A percentile compares a stretch with the other conserved stretches of the same genome.
phyloP scores from a whole-genome alignment of 441 rosid genomes.

The Rhodomyrtus psidioides region DNA sequence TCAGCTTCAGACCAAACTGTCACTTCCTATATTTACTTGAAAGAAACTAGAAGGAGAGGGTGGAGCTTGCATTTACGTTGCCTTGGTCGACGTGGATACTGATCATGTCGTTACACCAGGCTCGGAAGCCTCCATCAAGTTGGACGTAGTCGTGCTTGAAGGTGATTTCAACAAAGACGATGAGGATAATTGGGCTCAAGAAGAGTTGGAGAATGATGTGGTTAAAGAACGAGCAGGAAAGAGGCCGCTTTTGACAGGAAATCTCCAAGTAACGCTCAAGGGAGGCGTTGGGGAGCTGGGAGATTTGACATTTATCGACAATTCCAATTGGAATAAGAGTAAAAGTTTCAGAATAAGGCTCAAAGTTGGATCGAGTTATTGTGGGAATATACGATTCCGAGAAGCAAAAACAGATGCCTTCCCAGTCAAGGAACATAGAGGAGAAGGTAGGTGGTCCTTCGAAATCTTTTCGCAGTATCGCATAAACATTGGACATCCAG shows the following conservation, averaged over 20 bases:
- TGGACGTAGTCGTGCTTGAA: too few relatives aligned
- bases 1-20: too few relatives aligned
- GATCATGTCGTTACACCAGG: too few relatives aligned
- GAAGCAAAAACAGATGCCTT: background rate
- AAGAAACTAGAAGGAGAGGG: too few relatives aligned
- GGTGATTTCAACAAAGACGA: too few relatives aligned
- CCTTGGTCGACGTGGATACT: too few relatives aligned
- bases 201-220: too few relatives aligned
- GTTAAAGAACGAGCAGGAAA: too few relatives aligned
- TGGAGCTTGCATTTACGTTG: too few relatives aligned
- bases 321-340: background rate
- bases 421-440: background rate
- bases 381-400: background rate
- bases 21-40: too few relatives aligned
- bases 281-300: background rate
- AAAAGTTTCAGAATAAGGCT: background rate
- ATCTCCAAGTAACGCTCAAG: background rate
- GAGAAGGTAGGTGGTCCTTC: background rate
- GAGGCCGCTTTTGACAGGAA: background rate
- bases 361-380: background rate
- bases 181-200: too few relatives aligned
- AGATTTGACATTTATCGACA: background rate
- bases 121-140: too few relatives aligned
- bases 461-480: background rate
- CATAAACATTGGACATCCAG: background rate